A percentile compares a stretch with the other conserved stretches of the same genome.
phyloP scores from a whole-genome alignment of 163 green algal species.

The Chlamydomonas reinhardtii region DNA sequence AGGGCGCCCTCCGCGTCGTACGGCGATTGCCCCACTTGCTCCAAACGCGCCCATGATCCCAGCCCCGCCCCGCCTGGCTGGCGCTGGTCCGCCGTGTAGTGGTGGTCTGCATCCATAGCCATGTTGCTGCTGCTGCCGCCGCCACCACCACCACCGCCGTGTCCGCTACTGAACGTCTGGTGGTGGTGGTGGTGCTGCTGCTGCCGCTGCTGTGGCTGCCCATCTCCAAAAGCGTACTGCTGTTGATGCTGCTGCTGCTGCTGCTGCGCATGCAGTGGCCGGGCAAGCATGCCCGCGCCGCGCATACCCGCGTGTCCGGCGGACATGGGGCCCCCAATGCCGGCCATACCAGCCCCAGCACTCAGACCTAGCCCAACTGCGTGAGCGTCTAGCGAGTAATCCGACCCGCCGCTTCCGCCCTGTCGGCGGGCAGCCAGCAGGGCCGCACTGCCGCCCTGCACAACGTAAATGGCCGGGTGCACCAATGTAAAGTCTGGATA shows the following conservation, averaged over 20 bases:
- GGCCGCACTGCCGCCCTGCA: neutral
- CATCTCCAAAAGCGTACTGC: too few species aligned
- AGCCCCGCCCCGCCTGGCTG: neutral
- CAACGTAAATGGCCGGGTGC: neutral
- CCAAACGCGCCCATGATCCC: neutral
- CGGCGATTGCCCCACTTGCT: neutral
- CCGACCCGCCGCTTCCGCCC: neutral
- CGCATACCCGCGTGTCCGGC: too few species aligned
- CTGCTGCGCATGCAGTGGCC: neutral
- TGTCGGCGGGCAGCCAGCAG: neutral
- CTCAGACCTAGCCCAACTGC: too few species aligned
- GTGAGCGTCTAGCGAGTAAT: neutral
- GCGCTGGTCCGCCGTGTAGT: too few species aligned
- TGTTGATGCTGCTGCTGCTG: neutral
- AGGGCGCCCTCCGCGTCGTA: neutral
- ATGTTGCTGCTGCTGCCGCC: slow-evolving; percentile 3
- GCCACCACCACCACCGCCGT: neutral
- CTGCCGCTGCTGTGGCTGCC: too few species aligned
- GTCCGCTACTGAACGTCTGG: neutral
- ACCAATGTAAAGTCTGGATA: neutral
- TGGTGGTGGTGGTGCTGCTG: too few species aligned
- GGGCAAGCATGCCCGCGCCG: too few species aligned
- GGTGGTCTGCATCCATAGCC: too few species aligned
- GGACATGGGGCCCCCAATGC: too few species aligned
- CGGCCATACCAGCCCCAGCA: too few species aligned